phyloP scores from a whole-genome alignment of 1,139 yeast genomes.

The Zygoascus hellenicus region DNA sequence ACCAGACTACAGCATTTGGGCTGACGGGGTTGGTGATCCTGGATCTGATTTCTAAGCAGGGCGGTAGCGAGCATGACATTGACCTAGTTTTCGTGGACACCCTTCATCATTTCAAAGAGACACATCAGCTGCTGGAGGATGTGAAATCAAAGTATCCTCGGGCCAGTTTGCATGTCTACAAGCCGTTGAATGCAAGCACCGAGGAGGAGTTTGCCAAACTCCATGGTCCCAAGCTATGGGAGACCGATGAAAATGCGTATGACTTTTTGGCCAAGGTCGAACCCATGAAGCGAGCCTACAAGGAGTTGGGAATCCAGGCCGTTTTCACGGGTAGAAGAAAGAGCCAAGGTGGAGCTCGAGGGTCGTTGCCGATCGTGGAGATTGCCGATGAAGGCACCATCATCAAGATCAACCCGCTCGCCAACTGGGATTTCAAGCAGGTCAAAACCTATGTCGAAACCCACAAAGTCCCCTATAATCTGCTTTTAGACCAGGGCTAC shows the following conservation, averaged over 20 bases:
- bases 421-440: slow-evolving; percentile 71
- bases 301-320: slow-evolving; percentile 63
- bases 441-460: slow-evolving; percentile 65
- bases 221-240: slow-evolving; percentile 82
- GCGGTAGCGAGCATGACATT: slow-evolving; percentile 40
- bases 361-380: slow-evolving; percentile 70
- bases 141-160: slow-evolving; percentile 54
- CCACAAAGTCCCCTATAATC: slow-evolving; percentile 78
- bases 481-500: slow-evolving; percentile 76
- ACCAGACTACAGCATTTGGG: slow-evolving; percentile 94
- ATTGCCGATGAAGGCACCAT: slow-evolving; percentile 58
- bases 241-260: slow-evolving; percentile 68
- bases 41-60: slow-evolving; percentile 68
- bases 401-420: slow-evolving; percentile 83
- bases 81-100: slow-evolving; percentile 88
- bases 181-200: slow-evolving; percentile 51
- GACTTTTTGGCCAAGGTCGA: slow-evolving; percentile 90
- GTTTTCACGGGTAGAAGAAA: slow-evolving; percentile 90
- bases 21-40: slow-evolving; percentile 84
- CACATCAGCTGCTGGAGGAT: slow-evolving; percentile 63
- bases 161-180: slow-evolving; percentile 52
- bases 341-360: slow-evolving; percentile 84
- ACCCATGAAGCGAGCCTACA: slow-evolving; percentile 83
- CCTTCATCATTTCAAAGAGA: slow-evolving; percentile 88
- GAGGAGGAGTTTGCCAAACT: slow-evolving; percentile 60